Evolutionary conservation across 345 rosid species (phyloP).

Genomic region (Geranium rotundifolium): DNA sequence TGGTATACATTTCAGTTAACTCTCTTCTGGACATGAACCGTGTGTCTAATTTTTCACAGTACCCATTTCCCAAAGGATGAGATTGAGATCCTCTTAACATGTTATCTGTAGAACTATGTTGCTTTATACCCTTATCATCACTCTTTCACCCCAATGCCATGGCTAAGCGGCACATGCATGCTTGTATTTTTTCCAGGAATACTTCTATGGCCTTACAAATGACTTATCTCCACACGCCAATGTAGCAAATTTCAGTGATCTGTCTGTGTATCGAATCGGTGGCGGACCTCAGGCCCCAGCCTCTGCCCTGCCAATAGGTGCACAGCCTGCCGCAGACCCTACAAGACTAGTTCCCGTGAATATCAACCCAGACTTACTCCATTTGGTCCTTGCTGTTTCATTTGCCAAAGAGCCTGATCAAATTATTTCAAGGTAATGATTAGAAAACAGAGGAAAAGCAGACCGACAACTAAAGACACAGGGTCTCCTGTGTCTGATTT

Average conservation of each 20-base stretch:
- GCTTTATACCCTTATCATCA: no score
- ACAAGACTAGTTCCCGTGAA: conserved; percentile 50
- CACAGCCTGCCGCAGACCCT: conserved; percentile 57
- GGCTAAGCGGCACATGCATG: neutral
- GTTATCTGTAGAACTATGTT: no score
- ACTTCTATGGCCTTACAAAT: conserved; percentile 66
- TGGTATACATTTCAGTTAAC: no score
- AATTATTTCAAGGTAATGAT: conserved; percentile 52
- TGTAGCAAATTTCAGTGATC: conserved; percentile 48
- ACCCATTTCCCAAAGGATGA: no score
- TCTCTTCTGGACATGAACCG: no score
- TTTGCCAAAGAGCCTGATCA: conserved; percentile 69
- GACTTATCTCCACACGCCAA: conserved; percentile 75
- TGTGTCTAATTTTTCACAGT: no score
- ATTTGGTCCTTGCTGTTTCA: conserved; percentile 79
- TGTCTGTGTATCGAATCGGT: conserved; percentile 65
- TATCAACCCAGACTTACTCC: conserved; percentile 48
- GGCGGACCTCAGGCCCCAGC: conserved; percentile 85
- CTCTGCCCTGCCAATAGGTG: conserved; percentile 75
- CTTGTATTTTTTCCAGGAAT: conserved; percentile 43
- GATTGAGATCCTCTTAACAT: no score
- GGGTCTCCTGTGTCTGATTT: neutral
- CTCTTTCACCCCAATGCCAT: no score
- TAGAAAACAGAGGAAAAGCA: neutral
- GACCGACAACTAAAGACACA: no score